These are phyloP conservation scores for Nicotiana benthamiana DNA, from an alignment of 257 asterid genomes.

Conservation along the genomic window DNA sequence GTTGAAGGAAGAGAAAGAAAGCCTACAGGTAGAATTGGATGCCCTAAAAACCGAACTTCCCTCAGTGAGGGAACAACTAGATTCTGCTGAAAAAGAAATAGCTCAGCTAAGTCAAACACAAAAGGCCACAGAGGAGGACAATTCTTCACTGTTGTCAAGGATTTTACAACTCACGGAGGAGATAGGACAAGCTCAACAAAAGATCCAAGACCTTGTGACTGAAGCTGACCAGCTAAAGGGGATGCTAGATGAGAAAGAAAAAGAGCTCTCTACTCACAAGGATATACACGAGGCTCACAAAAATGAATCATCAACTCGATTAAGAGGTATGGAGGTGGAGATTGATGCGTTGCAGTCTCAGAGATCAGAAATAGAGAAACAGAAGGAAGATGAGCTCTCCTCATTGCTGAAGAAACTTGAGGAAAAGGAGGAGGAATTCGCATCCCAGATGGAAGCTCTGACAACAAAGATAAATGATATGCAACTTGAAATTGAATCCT, in stretches of 20 bases:
- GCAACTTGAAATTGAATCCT: slow-evolving; percentile 47
- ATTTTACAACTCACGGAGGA: slow-evolving; percentile 32
- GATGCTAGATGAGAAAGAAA: slow-evolving; percentile 49
- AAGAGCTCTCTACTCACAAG: slow-evolving; percentile 46
- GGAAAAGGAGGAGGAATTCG: slow-evolving; percentile 45
- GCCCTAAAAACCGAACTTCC: slow-evolving; percentile 32
- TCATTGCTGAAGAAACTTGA: slow-evolving; percentile 45
- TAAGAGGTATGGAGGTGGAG: slow-evolving; percentile 62
- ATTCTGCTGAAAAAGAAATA: slow-evolving; percentile 36
- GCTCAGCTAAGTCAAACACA: slow-evolving; percentile 32
- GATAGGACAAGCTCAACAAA: slow-evolving; percentile 28
- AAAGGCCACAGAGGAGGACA: slow-evolving; percentile 32
- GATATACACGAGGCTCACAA: slow-evolving; percentile 71
- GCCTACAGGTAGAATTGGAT: slow-evolving; percentile 32
- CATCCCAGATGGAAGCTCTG: slow-evolving; percentile 41
- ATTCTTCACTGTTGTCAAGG: slow-evolving; percentile 24
- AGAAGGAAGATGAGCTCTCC: slow-evolving; percentile 52
- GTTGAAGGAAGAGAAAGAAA: slow-evolving; percentile 41
- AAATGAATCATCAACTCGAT: slow-evolving; percentile 42
- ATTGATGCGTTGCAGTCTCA: slow-evolving; percentile 47
- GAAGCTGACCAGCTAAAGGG: slow-evolving; percentile 34
- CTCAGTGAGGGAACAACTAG: slow-evolving; percentile 25
- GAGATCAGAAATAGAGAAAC: slow-evolving; percentile 53
- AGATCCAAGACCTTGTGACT: slow-evolving; percentile 31
- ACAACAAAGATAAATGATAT: slow-evolving; percentile 29